Conservation (phyloP, 1,284 basidiomycete species). For the Malassezia japonica region DNA sequence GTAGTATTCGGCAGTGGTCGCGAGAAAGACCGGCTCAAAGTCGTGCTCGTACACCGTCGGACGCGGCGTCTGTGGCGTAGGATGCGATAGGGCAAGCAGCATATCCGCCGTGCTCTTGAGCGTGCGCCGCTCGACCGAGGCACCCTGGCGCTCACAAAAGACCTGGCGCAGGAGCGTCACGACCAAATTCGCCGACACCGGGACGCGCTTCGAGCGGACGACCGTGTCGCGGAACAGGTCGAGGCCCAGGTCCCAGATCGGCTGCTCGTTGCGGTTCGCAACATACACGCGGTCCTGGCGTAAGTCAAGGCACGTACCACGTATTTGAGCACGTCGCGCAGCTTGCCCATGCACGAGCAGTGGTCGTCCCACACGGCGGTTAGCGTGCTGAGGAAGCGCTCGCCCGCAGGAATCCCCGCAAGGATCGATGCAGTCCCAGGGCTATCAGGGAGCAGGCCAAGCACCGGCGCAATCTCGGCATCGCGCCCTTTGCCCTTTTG, state of each 20-base stretch:
- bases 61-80: neutral
- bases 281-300: conserved; percentile 36
- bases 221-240: conserved; percentile 77
- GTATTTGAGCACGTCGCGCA: conserved; percentile 85
- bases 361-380: conserved; percentile 90
- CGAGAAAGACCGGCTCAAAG: conserved; percentile 73
- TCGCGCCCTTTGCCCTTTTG: conserved; percentile 16
- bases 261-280: conserved; percentile 34
- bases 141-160: conserved; percentile 81
- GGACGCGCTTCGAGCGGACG: conserved; percentile 54
- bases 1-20: conserved; percentile 73
- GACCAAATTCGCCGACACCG: conserved; percentile 74
- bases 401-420: conserved; percentile 57
- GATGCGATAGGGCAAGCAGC: conserved; percentile 60
- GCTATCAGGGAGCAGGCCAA: conserved; percentile 19
- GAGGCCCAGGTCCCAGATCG: conserved; percentile 73
- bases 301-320: conserved; percentile 53
- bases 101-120: conserved; percentile 81
- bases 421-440: conserved; percentile 32
- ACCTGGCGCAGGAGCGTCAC: conserved; percentile 75
- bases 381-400: conserved; percentile 72
- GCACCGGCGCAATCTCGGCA: neutral
- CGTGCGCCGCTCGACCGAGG: conserved; percentile 78
- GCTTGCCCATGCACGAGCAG: conserved; percentile 73
- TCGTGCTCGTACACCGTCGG: conserved; percentile 70